These are phyloP conservation scores for Murraya koenigii DNA, from an alignment of 345 rosid genomes.

Conservation along the genomic window DNA sequence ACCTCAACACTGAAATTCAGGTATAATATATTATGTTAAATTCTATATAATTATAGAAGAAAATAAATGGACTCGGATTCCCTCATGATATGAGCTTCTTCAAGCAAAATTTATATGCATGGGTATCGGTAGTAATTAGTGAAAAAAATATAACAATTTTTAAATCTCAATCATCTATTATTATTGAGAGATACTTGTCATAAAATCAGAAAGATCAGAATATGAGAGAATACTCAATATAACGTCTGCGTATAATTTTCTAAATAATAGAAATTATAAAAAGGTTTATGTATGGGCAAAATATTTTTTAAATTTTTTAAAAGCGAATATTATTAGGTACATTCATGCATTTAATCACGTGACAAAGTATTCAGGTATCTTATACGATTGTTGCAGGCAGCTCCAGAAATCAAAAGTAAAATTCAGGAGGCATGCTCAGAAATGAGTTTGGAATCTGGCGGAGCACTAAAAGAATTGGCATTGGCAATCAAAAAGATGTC, in stretches of 20 bases:
- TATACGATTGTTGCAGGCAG: slow-evolving; percentile 30
- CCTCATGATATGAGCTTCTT: too few species aligned
- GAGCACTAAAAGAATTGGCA: slow-evolving; percentile 56
- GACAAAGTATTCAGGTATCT: background rate
- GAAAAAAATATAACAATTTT: too few species aligned
- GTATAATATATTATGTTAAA: slow-evolving; percentile 18
- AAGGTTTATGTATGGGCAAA: background rate
- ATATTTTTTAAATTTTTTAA: background rate
- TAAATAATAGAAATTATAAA: background rate
- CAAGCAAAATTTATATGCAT: too few species aligned
- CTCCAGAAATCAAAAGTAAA: slow-evolving; percentile 32
- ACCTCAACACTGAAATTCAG: slow-evolving; percentile 38
- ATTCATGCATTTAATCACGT: background rate
- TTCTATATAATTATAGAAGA: too few species aligned
- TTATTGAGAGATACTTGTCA: too few species aligned
- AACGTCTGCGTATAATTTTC: background rate
- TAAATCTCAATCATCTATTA: too few species aligned
- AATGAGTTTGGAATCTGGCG: slow-evolving; percentile 51
- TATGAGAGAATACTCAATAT: too few species aligned
- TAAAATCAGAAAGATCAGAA: too few species aligned
- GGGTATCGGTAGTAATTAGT: too few species aligned
- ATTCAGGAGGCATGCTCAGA: slow-evolving; percentile 42
- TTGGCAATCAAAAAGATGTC: slow-evolving; percentile 44
- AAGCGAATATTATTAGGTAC: background rate
- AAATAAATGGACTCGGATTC: too few species aligned